phyloP scores from a whole-genome alignment of 1,284 basidiomycete species.

The Polyporus tsugae region DNA sequence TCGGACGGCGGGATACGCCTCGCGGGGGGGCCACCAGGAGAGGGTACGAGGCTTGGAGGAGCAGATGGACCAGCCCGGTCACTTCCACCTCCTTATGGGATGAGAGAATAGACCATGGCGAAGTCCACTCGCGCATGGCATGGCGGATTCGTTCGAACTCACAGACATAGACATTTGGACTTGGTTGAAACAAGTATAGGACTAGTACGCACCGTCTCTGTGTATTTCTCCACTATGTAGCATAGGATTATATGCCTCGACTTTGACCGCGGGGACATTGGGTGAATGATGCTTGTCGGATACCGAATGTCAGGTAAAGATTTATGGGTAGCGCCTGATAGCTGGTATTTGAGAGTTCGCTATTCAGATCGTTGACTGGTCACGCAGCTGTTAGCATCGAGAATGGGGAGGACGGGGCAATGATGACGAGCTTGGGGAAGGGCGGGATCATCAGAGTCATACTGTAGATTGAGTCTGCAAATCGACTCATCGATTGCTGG shows the following conservation, averaged over 20 bases:
- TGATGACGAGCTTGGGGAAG: too few relatives aligned
- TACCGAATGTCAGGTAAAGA: too few relatives aligned
- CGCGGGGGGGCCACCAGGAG: not conserved
- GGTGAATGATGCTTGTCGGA: not conserved
- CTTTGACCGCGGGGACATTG: not conserved
- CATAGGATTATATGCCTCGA: not conserved
- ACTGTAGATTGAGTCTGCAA: too few relatives aligned
- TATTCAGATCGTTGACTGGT: too few relatives aligned
- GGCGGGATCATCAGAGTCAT: too few relatives aligned
- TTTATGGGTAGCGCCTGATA: too few relatives aligned
- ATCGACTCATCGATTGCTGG: too few relatives aligned
- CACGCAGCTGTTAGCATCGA: too few relatives aligned
- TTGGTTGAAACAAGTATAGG: not conserved
- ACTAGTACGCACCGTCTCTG: not conserved
- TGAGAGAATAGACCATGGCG: not conserved
- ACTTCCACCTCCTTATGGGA: not conserved
- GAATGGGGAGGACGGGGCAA: too few relatives aligned
- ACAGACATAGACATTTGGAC: not conserved
- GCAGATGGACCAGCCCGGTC: not conserved
- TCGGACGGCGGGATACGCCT: conserved; percentile 2
- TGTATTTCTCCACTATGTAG: not conserved
- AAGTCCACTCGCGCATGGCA: not conserved
- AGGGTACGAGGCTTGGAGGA: not conserved
- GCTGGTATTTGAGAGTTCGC: too few relatives aligned
- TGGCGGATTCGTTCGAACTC: not conserved